Evolutionary conservation across 83 land plant genomes (phyloP).

Genomic region (Diphasiastrum complanatum): DNA sequence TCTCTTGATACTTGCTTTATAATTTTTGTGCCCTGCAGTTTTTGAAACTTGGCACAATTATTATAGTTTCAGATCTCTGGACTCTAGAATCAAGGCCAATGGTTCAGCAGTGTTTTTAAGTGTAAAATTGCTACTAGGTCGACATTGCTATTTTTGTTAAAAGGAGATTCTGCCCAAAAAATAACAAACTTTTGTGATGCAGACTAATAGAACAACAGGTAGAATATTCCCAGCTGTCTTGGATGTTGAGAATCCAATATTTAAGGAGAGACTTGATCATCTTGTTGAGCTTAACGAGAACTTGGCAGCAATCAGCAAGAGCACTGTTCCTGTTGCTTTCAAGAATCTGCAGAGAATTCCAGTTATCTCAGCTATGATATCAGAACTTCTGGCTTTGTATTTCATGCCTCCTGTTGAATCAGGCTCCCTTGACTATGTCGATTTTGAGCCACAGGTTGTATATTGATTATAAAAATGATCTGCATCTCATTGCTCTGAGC

Average conservation of each 20-base stretch:
- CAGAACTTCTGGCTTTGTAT: slow-evolving; percentile 67
- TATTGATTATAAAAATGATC: too few relatives aligned
- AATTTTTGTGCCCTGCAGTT: too few relatives aligned
- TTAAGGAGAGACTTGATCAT: slow-evolving; percentile 79
- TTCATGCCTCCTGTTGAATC: slow-evolving; percentile 86
- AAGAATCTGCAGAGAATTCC: slow-evolving; percentile 89
- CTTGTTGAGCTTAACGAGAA: slow-evolving; percentile 74
- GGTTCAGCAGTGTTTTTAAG: too few relatives aligned
- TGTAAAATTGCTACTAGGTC: too few relatives aligned
- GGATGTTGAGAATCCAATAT: slow-evolving; percentile 94
- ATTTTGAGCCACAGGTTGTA: slow-evolving; percentile 83
- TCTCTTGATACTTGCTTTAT: too few relatives aligned
- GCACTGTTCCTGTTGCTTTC: slow-evolving; percentile 52
- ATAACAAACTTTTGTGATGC: slow-evolving; percentile 11
- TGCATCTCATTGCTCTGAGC: too few relatives aligned
- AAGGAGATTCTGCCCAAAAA: not conserved
- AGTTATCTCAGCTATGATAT: slow-evolving; percentile 49
- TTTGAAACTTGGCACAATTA: too few relatives aligned
- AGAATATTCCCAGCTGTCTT: slow-evolving; percentile 91
- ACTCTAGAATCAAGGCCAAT: too few relatives aligned
- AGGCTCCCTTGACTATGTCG: slow-evolving; percentile 84
- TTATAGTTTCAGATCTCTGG: too few relatives aligned
- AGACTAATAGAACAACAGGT: slow-evolving; percentile 94
- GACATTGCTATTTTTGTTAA: not conserved
- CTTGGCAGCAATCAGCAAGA: slow-evolving; percentile 57